Percentiles rank a stretch among this genome's conserved stretches.
Conservation (phyloP, 495 filamentous ascomycete species). For the Sordaria brevicollis region DNA sequence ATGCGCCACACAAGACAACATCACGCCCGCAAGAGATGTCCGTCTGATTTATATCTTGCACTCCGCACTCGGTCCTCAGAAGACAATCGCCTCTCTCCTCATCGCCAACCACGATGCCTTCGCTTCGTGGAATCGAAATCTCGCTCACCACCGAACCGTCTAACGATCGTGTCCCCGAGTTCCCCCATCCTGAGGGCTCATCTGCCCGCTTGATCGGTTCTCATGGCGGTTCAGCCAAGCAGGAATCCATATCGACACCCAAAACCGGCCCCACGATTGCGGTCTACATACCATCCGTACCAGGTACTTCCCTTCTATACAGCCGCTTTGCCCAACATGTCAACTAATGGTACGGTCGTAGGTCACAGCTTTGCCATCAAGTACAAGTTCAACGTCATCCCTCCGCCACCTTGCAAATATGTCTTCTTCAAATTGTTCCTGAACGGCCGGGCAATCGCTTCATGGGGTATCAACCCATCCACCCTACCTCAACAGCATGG, state of each 20-base stretch:
- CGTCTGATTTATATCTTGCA: neutral
- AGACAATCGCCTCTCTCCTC: neutral
- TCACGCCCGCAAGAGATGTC: neutral
- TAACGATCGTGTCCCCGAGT: constrained; percentile 30
- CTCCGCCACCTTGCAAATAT: constrained; percentile 22
- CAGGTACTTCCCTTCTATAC: constrained; percentile 24
- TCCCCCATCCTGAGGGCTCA: constrained; percentile 40
- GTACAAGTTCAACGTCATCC: constrained; percentile 24
- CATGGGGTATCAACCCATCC: constrained; percentile 38
- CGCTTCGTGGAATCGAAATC: constrained; percentile 35
- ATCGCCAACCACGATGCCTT: constrained; percentile 29
- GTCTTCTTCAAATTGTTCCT: constrained; percentile 43
- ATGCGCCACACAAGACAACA: neutral
- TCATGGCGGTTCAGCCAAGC: constrained; percentile 8
- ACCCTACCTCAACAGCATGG: constrained; percentile 20
- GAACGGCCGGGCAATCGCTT: constrained; percentile 34
- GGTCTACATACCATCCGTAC: constrained; percentile 39
- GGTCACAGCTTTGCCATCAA: constrained; percentile 36
- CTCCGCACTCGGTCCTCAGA: neutral
- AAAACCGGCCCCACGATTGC: constrained; percentile 31
- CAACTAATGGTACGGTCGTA: constrained; percentile 11
- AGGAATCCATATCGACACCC: constrained; percentile 4
- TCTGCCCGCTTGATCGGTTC: constrained; percentile 22
- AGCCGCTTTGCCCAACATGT: neutral
- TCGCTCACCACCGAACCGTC: constrained; percentile 24